Conservation (phyloP, 768 basidiomycete species). For the Lactifluus piperatus region DNA sequence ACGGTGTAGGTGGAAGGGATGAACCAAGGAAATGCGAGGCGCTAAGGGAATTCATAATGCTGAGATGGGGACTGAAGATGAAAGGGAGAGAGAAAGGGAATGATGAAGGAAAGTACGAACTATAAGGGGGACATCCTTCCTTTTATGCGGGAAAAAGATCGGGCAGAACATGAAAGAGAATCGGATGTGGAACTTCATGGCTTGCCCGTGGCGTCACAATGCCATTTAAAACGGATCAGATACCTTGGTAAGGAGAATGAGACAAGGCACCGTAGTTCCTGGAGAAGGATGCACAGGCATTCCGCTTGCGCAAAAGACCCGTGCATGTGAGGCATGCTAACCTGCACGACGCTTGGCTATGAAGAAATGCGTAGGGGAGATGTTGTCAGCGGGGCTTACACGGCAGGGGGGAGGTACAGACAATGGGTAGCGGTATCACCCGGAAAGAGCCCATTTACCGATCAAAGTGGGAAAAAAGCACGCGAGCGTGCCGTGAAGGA, state of each 20-base stretch:
- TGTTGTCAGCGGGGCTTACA: neutral
- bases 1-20: neutral
- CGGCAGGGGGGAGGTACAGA: neutral
- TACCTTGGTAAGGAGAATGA: neutral
- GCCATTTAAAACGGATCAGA: neutral
- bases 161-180: constrained; percentile 3
- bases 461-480: neutral
- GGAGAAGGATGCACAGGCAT: neutral
- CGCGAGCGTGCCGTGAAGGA: neutral
- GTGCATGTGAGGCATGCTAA: neutral
- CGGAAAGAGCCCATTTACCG: neutral
- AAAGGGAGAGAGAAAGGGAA: neutral
- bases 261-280: neutral
- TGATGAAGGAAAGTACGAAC: neutral
- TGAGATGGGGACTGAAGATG: neutral
- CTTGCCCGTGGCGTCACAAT: neutral
- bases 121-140: neutral
- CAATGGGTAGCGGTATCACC: neutral
- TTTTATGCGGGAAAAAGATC: neutral
- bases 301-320: neutral
- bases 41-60: neutral
- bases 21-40: neutral
- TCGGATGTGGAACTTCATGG: constrained; percentile 2
- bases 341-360: neutral
- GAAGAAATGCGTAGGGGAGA: neutral